Percentiles rank a stretch among this genome's conserved stretches.
These are phyloP conservation scores for Paraglomus brasilianum DNA, from an alignment of 192 early-diverging fungal species.

Conservation along the genomic window DNA sequence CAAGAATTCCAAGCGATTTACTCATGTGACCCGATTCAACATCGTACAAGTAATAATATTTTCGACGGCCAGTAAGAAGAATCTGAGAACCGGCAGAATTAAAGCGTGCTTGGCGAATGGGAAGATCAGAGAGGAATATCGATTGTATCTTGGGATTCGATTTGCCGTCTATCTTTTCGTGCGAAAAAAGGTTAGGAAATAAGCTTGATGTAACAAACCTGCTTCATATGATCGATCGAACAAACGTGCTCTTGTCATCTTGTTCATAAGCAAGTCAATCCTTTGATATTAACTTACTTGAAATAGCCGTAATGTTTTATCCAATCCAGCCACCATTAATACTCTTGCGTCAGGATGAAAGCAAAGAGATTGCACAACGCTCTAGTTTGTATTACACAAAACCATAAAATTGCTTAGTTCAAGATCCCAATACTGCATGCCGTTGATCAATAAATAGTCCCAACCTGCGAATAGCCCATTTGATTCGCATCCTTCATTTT, in stretches of 20 bases:
- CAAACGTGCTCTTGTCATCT: too few species aligned
- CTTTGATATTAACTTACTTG: constrained; percentile 44
- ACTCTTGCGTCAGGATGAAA: constrained; percentile 93
- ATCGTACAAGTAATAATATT: constrained; percentile 82
- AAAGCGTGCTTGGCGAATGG: constrained; percentile 77
- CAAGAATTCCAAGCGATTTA: constrained; percentile 69
- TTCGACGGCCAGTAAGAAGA: constrained; percentile 74
- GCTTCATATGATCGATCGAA: too few species aligned
- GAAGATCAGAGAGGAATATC: constrained; percentile 85
- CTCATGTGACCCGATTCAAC: constrained; percentile 74
- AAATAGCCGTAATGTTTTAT: constrained; percentile 86
- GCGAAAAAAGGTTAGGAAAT: neutral
- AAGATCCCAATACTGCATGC: constrained; percentile 3
- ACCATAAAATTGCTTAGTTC: constrained; percentile 30
- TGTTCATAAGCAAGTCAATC: neutral
- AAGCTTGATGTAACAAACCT: too few species aligned
- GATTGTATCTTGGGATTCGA: constrained; percentile 90
- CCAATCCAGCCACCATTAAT: constrained; percentile 83
- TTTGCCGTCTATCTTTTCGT: constrained; percentile 78
- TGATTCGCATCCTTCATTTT: constrained; percentile 80
- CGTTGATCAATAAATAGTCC: constrained; percentile 25
- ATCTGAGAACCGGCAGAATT: constrained; percentile 72
- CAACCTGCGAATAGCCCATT: constrained; percentile 59
- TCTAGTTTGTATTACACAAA: constrained; percentile 40
- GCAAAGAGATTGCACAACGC: constrained; percentile 62